Percentiles rank a stretch among this genome's conserved stretches.
These are phyloP conservation scores for Diutina rugosa DNA, from an alignment of 1,139 yeast species.

Conservation along the genomic window DNA sequence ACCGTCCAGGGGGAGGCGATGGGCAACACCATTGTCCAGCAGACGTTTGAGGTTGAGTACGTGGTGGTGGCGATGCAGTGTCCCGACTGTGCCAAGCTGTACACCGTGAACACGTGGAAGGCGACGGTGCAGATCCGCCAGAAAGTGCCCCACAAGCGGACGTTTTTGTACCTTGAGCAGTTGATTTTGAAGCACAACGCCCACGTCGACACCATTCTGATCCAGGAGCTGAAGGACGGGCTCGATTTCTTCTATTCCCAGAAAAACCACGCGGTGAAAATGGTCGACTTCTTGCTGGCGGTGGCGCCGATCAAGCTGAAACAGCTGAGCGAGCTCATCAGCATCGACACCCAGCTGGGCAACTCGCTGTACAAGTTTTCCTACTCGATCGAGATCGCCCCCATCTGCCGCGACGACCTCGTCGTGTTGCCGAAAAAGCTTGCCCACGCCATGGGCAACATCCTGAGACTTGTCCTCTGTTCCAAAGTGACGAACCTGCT, in stretches of 20 bases:
- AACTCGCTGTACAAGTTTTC: conserved; percentile 81
- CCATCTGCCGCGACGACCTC: conserved; percentile 95
- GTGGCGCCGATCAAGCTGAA: conserved; percentile 83
- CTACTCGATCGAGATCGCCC: conserved; percentile 86
- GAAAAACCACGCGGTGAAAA: conserved; percentile 82
- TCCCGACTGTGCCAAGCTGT: conserved; percentile 95
- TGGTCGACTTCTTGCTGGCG: conserved; percentile 79
- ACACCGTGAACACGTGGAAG: conserved; percentile 95
- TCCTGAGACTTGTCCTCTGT: conserved; percentile 75
- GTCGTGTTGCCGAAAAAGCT: conserved; percentile 78
- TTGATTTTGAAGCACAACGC: conserved; percentile 88
- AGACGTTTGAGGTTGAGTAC: conserved; percentile 89
- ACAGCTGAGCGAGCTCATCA: conserved; percentile 82
- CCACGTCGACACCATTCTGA: conserved; percentile 86
- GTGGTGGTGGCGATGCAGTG: conserved; percentile 95
- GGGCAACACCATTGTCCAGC: conserved; percentile 86
- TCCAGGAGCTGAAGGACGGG: conserved; percentile 88
- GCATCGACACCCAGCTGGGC: conserved; percentile 88
- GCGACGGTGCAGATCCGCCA: conserved; percentile 96
- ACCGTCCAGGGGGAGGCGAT: conserved; percentile 97
- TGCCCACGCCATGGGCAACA: conserved; percentile 78
- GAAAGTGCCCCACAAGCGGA: conserved; percentile 92
- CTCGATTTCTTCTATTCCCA: conserved; percentile 86
- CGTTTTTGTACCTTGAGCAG: conserved; percentile 90
- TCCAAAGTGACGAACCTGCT: conserved; percentile 67